These are phyloP conservation scores for Arabidopsis hybrid DNA, from an alignment of 441 rosid genomes.

Conservation along the genomic window DNA sequence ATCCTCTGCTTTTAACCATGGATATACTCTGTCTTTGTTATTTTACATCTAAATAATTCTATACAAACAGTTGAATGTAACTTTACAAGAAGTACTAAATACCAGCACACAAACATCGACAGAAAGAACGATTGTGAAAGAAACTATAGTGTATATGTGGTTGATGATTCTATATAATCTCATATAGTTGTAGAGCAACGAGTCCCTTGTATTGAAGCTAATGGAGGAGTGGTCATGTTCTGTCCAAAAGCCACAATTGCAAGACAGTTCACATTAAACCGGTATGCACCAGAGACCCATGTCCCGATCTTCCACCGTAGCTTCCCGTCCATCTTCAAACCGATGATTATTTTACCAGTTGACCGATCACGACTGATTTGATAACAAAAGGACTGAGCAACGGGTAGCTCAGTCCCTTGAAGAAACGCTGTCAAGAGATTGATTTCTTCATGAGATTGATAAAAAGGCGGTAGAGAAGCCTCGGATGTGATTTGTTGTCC, in stretches of 20 bases:
- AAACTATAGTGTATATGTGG: constrained; percentile 11
- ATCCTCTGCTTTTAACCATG: background rate
- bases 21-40: constrained; percentile 27
- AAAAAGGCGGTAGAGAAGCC: constrained; percentile 55
- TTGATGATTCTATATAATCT: constrained; percentile 21
- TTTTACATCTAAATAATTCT: constrained; percentile 2
- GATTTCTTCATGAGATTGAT: constrained; percentile 82
- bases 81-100: constrained; percentile 33
- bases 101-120: constrained; percentile 20
- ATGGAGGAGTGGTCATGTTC: constrained; percentile 38
- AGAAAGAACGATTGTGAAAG: background rate
- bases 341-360: constrained; percentile 50
- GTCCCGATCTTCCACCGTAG: constrained; percentile 82
- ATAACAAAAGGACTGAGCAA: constrained; percentile 70
- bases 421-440: constrained; percentile 78
- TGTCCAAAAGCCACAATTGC: constrained; percentile 41
- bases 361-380: constrained; percentile 57
- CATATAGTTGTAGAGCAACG: constrained; percentile 43
- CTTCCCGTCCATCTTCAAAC: constrained; percentile 77
- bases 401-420: constrained; percentile 67
- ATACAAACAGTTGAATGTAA: constrained; percentile 16
- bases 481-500: constrained; percentile 82
- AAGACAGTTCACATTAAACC: constrained; percentile 61
- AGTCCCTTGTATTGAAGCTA: constrained; percentile 43
- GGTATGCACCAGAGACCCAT: constrained; percentile 61